Evolutionary conservation across 2,329 filamentous ascomycete species (phyloP).

Genomic region (Mycogone perniciosa): DNA sequence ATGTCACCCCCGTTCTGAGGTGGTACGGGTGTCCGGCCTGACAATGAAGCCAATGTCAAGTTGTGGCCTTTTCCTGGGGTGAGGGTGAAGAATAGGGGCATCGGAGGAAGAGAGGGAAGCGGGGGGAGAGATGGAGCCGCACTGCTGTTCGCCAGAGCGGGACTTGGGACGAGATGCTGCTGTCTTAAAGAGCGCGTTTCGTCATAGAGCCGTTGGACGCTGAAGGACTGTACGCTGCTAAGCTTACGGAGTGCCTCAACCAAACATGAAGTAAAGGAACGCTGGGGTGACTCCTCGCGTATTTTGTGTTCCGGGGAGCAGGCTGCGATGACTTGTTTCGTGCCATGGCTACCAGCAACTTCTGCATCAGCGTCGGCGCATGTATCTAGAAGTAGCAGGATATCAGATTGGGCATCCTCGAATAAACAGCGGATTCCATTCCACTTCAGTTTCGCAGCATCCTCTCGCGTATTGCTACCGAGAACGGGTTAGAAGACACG

Average conservation of each 20-base stretch:
- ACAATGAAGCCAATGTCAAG: slow-evolving; percentile 46
- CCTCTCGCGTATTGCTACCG: slow-evolving; percentile 48
- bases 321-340: slow-evolving; percentile 59
- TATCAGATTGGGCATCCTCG: slow-evolving; percentile 57
- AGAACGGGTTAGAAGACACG: slow-evolving; percentile 29
- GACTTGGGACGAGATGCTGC: slow-evolving; percentile 36
- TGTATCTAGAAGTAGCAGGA: slow-evolving; percentile 57
- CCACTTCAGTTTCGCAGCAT: slow-evolving; percentile 58
- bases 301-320: slow-evolving; percentile 44
- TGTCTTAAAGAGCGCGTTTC: slow-evolving; percentile 44
- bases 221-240: slow-evolving; percentile 48
- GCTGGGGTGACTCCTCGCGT: slow-evolving; percentile 35
- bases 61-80: slow-evolving; percentile 47
- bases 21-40: slow-evolving; percentile 24
- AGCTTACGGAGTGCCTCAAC: slow-evolving; percentile 50
- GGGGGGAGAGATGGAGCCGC: slow-evolving; percentile 26
- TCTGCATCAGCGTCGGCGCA: slow-evolving; percentile 49
- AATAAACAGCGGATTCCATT: slow-evolving; percentile 55
- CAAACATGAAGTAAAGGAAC: slow-evolving; percentile 53
- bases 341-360: slow-evolving; percentile 45
- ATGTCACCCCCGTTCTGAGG: slow-evolving; percentile 23
- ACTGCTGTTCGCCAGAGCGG: slow-evolving; percentile 36
- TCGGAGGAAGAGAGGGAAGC: slow-evolving; percentile 27
- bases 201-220: slow-evolving; percentile 49
- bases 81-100: slow-evolving; percentile 50